Evolutionary conservation across 768 basidiomycete genomes (phyloP).

Genomic region (Ephemerocybe angulata): DNA sequence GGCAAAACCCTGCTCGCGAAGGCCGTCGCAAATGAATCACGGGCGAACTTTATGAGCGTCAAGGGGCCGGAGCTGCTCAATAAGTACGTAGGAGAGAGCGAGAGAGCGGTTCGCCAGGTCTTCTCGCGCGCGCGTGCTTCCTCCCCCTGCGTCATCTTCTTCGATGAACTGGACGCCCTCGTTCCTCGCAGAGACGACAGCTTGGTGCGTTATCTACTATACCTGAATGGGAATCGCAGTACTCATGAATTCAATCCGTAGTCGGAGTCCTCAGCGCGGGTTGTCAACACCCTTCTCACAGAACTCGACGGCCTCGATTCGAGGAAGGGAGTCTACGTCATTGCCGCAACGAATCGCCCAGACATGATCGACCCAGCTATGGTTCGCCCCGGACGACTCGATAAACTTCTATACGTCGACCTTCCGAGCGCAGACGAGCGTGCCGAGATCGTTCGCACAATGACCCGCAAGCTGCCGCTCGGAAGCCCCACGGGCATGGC

Average conservation of each 20-base stretch:
- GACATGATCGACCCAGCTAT: slow-evolving; percentile 98
- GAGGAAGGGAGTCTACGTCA: slow-evolving; percentile 86
- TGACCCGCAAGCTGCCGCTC: slow-evolving; percentile 70
- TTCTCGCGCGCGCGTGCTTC: slow-evolving; percentile 93
- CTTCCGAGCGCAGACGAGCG: slow-evolving; percentile 72
- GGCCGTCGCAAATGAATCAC: slow-evolving; percentile 93
- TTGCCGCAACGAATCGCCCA: slow-evolving; percentile 91
- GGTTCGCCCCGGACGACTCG: slow-evolving; percentile 93
- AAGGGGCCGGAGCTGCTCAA: slow-evolving; percentile 97
- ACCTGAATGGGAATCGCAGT: not conserved
- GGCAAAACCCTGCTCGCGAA: slow-evolving; percentile 98
- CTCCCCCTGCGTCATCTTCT: slow-evolving; percentile 92
- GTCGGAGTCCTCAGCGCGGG: slow-evolving; percentile 91
- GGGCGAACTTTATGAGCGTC: slow-evolving; percentile 96
- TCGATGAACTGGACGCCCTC: slow-evolving; percentile 90
- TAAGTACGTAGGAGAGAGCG: slow-evolving; percentile 99
- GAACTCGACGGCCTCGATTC: slow-evolving; percentile 90
- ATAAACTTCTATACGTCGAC: slow-evolving; percentile 93
- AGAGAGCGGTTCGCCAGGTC: slow-evolving; percentile 89
- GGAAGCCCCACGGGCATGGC: slow-evolving; percentile 19
- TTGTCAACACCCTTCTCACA: slow-evolving; percentile 91
- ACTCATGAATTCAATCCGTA: slow-evolving; percentile 22
- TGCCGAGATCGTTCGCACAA: slow-evolving; percentile 77
- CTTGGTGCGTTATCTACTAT: slow-evolving; percentile 49
- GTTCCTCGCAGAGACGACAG: slow-evolving; percentile 89